Conservation (phyloP, 1,284 basidiomycete genomes). For the Naganishia cerealis region DNA sequence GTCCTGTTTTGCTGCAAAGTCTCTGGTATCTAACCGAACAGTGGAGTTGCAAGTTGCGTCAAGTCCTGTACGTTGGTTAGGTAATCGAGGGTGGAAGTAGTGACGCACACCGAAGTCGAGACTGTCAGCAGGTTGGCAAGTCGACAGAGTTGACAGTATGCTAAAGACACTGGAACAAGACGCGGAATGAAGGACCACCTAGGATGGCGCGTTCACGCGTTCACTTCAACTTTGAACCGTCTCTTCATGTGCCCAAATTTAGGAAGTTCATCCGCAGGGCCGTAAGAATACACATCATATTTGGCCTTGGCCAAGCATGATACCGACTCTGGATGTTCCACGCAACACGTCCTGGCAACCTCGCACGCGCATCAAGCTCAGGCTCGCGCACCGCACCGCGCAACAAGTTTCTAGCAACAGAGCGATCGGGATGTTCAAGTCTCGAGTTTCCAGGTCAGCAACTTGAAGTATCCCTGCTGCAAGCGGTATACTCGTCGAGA, state of each 20-base stretch:
- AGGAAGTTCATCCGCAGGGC: background rate
- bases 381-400: background rate
- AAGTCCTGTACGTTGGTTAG: no score
- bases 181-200: no score
- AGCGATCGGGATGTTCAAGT: conserved; percentile 7
- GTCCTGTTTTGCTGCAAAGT: no score
- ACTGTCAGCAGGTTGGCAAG: no score
- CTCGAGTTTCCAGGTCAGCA: background rate
- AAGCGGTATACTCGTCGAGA: background rate
- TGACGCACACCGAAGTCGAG: no score
- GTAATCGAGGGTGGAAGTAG: no score
- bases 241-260: background rate
- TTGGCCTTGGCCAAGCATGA: background rate
- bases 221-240: no score
- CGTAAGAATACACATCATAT: background rate
- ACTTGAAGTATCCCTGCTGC: background rate
- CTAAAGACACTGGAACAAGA: no score
- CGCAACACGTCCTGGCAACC: background rate
- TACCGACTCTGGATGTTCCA: background rate
- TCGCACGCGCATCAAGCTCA: background rate
- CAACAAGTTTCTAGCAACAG: conserved; percentile 18
- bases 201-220: no score
- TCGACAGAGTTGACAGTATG: no score
- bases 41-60: no score
- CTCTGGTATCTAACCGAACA: no score